Evolutionary conservation across 352 stramenopile genomes (phyloP), one percentile per base, ranked within the genome.

Genomic region (Pythium sukuiense): DNA sequence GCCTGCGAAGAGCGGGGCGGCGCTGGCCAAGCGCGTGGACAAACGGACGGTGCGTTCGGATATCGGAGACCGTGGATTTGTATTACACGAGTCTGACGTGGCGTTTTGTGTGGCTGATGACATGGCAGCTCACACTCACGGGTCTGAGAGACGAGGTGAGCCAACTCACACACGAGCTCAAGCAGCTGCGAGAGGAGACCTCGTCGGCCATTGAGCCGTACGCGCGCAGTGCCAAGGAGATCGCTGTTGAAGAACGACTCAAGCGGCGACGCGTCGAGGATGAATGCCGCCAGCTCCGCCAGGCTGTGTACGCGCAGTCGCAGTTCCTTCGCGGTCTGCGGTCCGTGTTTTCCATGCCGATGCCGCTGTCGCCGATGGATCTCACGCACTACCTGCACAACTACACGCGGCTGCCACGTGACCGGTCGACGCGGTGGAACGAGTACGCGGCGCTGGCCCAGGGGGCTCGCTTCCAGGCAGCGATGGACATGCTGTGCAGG

Each of bases 401-500:
- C 26, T 43, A 55, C 27, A 24, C 20, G 20, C 20, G 20, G 20
- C 20, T 24, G 20, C 20, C 20, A 24, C 20, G 20, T 24, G 20
- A 24, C 20, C 20, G 20, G 20, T 24, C 20, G 20, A 24, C 20
- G 0, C 20, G 20, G 20, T 24, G 20, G 20, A 24, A 24, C 20
- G 20, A 24, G 20, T 24, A 24, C 20, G 20, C 20, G 20, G 20
- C 20, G 20, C 52, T 66, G 13, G 50, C 60, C 0, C 30, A 56
- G 27, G 59, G 58, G 59, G 37, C 59, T 18, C 45, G 49, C 18
- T 46, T 65, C 20, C 48, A 26, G 13, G 20, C 14, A 30, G 59
- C 59, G 30, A 65, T 65, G 59, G 48, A 56, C 35, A 65, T 65
- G 50, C 8, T 65, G 9, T 58, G 59, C 20, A 45, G 59, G 20